Evolutionary conservation across 495 filamentous ascomycete species (phyloP).

Genomic region (Margaritispora aquatica): DNA sequence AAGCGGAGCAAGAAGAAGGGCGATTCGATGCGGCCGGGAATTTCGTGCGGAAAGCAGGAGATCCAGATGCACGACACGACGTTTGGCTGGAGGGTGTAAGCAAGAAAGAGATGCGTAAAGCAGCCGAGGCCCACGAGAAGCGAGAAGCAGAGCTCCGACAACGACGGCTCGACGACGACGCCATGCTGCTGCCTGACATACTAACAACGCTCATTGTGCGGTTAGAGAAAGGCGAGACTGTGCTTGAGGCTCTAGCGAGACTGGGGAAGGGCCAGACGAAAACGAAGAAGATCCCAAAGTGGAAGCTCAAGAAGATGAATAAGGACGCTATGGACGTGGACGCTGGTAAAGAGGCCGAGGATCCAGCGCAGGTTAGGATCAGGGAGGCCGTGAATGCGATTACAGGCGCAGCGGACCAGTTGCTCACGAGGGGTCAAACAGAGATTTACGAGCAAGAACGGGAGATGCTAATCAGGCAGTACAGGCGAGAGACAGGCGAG

Average conservation of each 20-base stretch:
- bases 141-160: constrained; percentile 69
- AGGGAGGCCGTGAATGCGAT: constrained; percentile 71
- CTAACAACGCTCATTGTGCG: constrained; percentile 62
- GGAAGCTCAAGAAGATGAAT: constrained; percentile 51
- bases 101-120: constrained; percentile 86
- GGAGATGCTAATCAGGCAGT: constrained; percentile 79
- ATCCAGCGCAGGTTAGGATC: constrained; percentile 63
- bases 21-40: constrained; percentile 86
- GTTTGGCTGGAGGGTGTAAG: constrained; percentile 86
- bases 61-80: constrained; percentile 89
- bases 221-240: constrained; percentile 79
- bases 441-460: constrained; percentile 88
- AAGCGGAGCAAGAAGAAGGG: constrained; percentile 83
- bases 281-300: constrained; percentile 57
- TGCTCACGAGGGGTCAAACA: constrained; percentile 71
- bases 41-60: constrained; percentile 80
- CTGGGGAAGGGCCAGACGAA: constrained; percentile 64
- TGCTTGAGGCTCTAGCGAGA: constrained; percentile 80
- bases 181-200: constrained; percentile 65
- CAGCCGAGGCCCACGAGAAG: constrained; percentile 81
- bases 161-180: constrained; percentile 65
- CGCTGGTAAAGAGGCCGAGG: constrained; percentile 38
- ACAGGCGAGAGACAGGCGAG: constrained; percentile 81
- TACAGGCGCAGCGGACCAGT: constrained; percentile 80
- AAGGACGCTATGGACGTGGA: constrained; percentile 64